Evolutionary conservation across 768 basidiomycete genomes (phyloP).

Genomic region (Leccinum disarticulatum): DNA sequence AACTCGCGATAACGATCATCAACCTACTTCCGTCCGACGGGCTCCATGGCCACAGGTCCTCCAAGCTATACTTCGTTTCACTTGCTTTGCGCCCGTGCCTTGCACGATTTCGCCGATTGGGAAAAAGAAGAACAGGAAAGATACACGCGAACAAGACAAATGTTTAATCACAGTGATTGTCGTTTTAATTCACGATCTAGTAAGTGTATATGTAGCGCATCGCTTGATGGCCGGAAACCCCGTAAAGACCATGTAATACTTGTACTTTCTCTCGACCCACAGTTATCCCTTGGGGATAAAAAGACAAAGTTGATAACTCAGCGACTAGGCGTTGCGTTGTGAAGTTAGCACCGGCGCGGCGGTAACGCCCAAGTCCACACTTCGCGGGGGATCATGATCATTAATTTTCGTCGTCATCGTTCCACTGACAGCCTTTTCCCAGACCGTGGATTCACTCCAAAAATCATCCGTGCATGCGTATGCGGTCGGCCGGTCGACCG

Average conservation of each 20-base stretch:
- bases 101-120: neutral
- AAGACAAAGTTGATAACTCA: neutral
- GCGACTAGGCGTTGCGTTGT: neutral
- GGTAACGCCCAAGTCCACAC: neutral
- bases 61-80: neutral
- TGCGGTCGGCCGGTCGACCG: neutral
- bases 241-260: neutral
- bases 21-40: neutral
- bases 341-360: neutral
- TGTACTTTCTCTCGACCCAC: neutral
- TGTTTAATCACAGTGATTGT: neutral
- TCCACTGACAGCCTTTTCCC: neutral
- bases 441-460: neutral
- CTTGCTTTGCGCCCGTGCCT: neutral
- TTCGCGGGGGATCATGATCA: neutral
- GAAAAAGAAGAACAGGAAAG: neutral
- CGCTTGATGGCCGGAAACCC: neutral
- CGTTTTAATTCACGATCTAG: neutral
- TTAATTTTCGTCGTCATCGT: neutral
- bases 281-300: neutral
- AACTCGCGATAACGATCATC: neutral
- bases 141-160: neutral
- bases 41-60: neutral
- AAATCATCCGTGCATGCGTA: neutral
- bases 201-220: neutral